Evolutionary conservation across 495 filamentous ascomycete species (phyloP).

Genomic region (Neurospora sp.): DNA sequence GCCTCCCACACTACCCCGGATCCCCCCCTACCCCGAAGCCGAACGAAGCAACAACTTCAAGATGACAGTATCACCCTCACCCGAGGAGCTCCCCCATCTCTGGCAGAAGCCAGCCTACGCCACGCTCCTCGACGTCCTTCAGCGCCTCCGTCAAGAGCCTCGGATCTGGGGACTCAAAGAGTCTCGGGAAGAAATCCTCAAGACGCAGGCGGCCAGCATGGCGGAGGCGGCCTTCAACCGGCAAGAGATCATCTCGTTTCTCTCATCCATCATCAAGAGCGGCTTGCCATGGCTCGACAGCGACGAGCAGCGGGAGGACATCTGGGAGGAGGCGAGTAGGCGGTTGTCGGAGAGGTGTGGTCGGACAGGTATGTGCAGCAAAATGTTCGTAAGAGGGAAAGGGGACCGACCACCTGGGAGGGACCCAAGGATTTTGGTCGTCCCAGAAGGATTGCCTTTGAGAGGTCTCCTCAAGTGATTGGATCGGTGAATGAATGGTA

Average conservation of each 20-base stretch:
- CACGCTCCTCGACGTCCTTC: constrained; percentile 26
- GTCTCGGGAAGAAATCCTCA: constrained; percentile 19
- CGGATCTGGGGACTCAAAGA: constrained; percentile 28
- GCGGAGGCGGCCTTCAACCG: constrained; percentile 16
- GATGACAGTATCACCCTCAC: constrained; percentile 2
- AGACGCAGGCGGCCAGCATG: constrained; percentile 14
- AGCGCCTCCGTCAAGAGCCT: constrained; percentile 30
- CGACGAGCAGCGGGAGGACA: constrained; percentile 57
- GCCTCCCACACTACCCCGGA: neutral
- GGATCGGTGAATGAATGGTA: neutral
- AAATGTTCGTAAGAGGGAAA: neutral
- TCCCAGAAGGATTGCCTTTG: neutral
- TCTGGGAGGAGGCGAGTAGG: constrained; percentile 72
- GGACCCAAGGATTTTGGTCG: neutral
- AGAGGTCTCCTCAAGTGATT: neutral
- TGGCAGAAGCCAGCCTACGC: constrained; percentile 35
- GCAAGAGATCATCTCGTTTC: constrained; percentile 45
- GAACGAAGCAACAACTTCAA: neutral
- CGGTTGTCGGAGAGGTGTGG: constrained; percentile 79
- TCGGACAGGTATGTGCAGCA: constrained; percentile 33
- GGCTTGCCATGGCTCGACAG: constrained; percentile 63
- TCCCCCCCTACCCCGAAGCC: neutral
- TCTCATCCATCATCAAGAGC: constrained; percentile 69
- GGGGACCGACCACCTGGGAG: neutral
- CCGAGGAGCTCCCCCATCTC: constrained; percentile 29